Evolutionary conservation across 768 basidiomycete genomes (phyloP), one percentile per base, ranked within the genome.

Genomic region (Trametes cubensis): DNA sequence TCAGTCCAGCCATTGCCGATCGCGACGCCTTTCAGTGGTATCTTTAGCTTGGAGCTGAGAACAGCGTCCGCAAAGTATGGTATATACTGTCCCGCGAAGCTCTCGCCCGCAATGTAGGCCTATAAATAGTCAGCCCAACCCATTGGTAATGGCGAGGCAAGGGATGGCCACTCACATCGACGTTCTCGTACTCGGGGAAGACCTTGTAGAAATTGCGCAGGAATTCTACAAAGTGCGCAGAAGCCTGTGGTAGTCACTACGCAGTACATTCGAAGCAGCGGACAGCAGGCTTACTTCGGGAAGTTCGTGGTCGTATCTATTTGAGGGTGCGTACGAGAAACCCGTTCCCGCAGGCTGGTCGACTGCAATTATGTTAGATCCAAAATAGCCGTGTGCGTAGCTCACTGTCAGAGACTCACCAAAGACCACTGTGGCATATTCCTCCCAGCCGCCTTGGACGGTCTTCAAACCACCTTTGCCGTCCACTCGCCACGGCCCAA

Each of bases 1-100:
- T 98, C 95, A 49, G 97, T 96, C 97, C 97, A 99, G 6, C 96
- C 96, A 73, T 99, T 99, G 21, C 97, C 97, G 46, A 99, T 97
- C 0, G 96, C 92, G 17, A 84, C 77, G 1, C 97, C 97, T 46
- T 81, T 82, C 8, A 98, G 77, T 0, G 85, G 86, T 26, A 88
- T 77, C 25, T 78, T 70, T 18, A 93, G 76, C 38, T 80, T 72
- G 6, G 86, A 85, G 63, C 80, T 73, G 30, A 97, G 78, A 47
- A 96, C 79, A 18, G 86, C 90, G 65, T 94, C 83, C 69, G 93
- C 95, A 69, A 95, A 95, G 74, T 93, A 96, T 4, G 97, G 97
- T 69, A 99, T 96, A 79, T 90, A 98, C 77, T 98, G 95, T 23
- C 97, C 97, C 26, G 95, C 97, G 73, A 87, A 99, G 63, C 93